Conservation (phyloP, 2,329 filamentous ascomycete genomes). For the Microdochium nivale region DNA sequence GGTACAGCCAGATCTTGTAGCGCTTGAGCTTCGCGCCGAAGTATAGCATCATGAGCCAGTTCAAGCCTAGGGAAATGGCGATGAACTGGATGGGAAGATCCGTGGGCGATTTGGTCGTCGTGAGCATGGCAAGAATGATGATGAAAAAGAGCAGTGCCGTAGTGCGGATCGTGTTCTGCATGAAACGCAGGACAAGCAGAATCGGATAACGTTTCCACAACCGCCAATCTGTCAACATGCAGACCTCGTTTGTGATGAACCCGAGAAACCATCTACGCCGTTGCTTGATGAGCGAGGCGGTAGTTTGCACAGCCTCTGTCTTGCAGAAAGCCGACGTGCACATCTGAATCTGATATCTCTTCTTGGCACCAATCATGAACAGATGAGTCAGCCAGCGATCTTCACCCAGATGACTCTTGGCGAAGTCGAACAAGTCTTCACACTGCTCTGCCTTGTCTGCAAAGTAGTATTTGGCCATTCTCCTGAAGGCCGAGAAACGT, state of each 20-base stretch:
- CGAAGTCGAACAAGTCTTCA: slow-evolving; percentile 92
- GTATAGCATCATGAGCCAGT: slow-evolving; percentile 94
- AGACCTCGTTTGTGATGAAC: slow-evolving; percentile 96
- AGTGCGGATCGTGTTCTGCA: slow-evolving; percentile 93
- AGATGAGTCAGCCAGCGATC: slow-evolving; percentile 96
- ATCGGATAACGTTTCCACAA: slow-evolving; percentile 88
- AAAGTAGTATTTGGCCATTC: slow-evolving; percentile 98
- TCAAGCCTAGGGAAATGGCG: slow-evolving; percentile 81
- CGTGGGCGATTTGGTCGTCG: slow-evolving; percentile 68
- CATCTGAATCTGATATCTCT: slow-evolving; percentile 94
- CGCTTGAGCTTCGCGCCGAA: slow-evolving; percentile 80
- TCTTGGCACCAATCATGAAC: slow-evolving; percentile 95
- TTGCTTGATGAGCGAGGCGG: slow-evolving; percentile 81
- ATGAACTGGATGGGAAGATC: slow-evolving; percentile 91
- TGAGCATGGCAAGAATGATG: slow-evolving; percentile 78
- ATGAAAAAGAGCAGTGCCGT: slow-evolving; percentile 92
- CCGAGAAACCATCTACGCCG: slow-evolving; percentile 93
- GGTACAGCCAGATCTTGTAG: slow-evolving; percentile 93
- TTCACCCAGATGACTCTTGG: slow-evolving; percentile 90
- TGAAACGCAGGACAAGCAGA: slow-evolving; percentile 77
- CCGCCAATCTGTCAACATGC: slow-evolving; percentile 91
- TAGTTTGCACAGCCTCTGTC: slow-evolving; percentile 90
- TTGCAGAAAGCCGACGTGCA: slow-evolving; percentile 98
- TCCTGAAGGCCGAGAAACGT: slow-evolving; percentile 89
- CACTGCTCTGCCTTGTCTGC: slow-evolving; percentile 93